Evolutionary conservation across 2,329 filamentous ascomycete genomes (phyloP).

Genomic region (Teratosphaeria nubilosa): DNA sequence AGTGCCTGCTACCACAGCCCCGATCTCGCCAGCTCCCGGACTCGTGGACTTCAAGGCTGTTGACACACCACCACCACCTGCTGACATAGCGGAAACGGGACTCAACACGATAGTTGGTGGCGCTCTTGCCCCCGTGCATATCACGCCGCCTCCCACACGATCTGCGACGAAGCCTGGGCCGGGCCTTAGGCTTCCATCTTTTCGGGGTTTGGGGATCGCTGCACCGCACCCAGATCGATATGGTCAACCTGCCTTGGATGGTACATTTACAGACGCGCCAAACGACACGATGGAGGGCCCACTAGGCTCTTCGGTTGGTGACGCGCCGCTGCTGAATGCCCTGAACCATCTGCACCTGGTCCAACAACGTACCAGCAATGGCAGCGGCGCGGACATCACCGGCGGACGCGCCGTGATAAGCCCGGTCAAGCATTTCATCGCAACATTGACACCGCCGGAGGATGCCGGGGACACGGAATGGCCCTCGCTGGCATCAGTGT

Average conservation of each 20-base stretch:
- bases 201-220: conserved; percentile 42
- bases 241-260: conserved; percentile 14
- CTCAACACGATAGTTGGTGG: conserved; percentile 20
- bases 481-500: conserved; percentile 27
- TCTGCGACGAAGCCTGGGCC: conserved; percentile 16
- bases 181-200: conserved; percentile 43
- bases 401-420: not conserved
- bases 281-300: not conserved
- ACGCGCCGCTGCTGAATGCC: conserved; percentile 4
- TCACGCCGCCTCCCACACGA: conserved; percentile 3
- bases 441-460: conserved; percentile 36
- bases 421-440: conserved; percentile 19
- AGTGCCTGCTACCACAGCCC: conserved; percentile 3
- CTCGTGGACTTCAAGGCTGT: conserved; percentile 1
- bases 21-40: conserved; percentile 1
- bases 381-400: not conserved
- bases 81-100: conserved; percentile 4
- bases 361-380: not conserved
- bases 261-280: conserved; percentile 3
- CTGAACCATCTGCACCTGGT: not conserved
- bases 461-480: conserved; percentile 33
- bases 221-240: conserved; percentile 36
- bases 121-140: conserved; percentile 17
- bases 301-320: not conserved
- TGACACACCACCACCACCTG: conserved; percentile 15